Percentiles rank a stretch among this genome's conserved stretches.
Evolutionary conservation across 176 grass and related monocot species (phyloP).

Genomic region (Hordeum marinum): DNA sequence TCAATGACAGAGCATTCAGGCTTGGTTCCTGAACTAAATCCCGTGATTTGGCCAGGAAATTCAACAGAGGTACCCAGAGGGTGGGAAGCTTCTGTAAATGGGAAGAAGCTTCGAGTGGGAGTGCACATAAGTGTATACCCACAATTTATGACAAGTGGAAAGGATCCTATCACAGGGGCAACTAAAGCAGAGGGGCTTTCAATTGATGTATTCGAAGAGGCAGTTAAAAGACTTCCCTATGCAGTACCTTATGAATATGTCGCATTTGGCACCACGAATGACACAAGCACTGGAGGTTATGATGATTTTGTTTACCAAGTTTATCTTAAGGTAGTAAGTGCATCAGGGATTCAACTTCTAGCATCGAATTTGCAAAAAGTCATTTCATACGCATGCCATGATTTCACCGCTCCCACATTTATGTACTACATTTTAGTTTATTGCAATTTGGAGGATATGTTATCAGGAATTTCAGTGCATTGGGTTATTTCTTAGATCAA

Average conservation of each 20-base stretch:
- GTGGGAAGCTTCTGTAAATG: constrained; percentile 6
- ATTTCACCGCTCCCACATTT: too few relatives aligned
- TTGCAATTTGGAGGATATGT: too few relatives aligned
- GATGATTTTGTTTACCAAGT: constrained; percentile 51
- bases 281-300: constrained; percentile 6
- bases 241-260: constrained; percentile 9
- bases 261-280: not conserved
- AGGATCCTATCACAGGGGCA: constrained; percentile 11
- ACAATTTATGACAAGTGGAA: constrained; percentile 24
- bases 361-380: not conserved
- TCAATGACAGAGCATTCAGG: not conserved
- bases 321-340: constrained; percentile 31
- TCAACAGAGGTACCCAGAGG: constrained; percentile 37
- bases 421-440: not conserved
- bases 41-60: constrained; percentile 44
- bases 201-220: constrained; percentile 47
- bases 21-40: not conserved
- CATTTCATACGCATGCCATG: not conserved
- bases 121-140: constrained; percentile 20
- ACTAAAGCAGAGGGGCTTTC: not conserved
- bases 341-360: not conserved
- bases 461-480: too few relatives aligned
- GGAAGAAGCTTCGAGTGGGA: constrained; percentile 38
- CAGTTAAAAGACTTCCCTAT: constrained; percentile 36
- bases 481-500: too few relatives aligned